These are phyloP conservation scores for Funneliformis geosporum DNA, from an alignment of 192 early-diverging fungal genomes.

Conservation along the genomic window DNA sequence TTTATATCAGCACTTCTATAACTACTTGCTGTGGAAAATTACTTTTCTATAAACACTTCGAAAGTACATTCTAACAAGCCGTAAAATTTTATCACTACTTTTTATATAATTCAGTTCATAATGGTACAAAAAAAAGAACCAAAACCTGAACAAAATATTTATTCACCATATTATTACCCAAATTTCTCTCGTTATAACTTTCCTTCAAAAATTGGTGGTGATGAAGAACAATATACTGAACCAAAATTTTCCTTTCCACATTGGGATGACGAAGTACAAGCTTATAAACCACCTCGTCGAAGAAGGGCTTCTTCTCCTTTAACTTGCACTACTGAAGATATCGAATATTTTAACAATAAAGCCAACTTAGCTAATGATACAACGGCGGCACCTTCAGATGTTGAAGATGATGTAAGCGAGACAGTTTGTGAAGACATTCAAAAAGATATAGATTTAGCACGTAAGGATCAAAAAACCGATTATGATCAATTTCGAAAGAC, in stretches of 20 bases:
- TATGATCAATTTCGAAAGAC: conserved; percentile 15
- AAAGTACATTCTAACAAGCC: no score
- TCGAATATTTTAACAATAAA: background rate
- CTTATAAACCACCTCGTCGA: background rate
- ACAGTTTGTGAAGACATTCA: conserved; percentile 13
- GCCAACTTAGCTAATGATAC: no score
- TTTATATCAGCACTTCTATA: background rate
- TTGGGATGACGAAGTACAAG: conserved; percentile 24
- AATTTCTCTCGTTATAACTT: conserved; percentile 27
- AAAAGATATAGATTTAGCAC: conserved; percentile 6
- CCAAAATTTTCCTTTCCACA: conserved; percentile 7
- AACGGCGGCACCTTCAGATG: background rate
- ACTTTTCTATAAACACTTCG: background rate
- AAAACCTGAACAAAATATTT: conserved; percentile 2
- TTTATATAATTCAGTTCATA: no score
- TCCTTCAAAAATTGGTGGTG: conserved; percentile 20
- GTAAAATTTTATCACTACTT: no score
- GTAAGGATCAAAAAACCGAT: conserved; percentile 13
- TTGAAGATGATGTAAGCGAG: background rate
- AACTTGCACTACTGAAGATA: background rate
- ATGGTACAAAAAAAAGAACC: conserved; percentile 7
- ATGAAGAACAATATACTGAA: conserved; percentile 26
- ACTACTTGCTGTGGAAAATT: background rate
- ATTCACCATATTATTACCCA: conserved; percentile 29
- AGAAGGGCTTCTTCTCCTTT: conserved; percentile 6